Evolutionary conservation across 2,329 filamentous ascomycete genomes (phyloP).

Genomic region (Thermothelomyces thermophilus): DNA sequence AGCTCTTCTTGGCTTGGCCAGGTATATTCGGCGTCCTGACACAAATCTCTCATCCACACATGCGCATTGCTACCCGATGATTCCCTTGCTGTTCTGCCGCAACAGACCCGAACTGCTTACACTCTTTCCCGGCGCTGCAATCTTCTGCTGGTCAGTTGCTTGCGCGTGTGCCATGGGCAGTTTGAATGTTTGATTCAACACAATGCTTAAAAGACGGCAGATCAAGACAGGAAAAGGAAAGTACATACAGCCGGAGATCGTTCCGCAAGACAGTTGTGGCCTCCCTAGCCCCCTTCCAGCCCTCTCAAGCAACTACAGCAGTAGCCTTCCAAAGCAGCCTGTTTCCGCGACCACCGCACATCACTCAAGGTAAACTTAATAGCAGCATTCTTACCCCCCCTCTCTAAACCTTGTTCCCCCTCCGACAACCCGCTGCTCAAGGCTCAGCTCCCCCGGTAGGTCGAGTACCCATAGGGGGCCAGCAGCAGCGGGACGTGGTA

Average conservation of each 20-base stretch:
- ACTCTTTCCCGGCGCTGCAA: neutral
- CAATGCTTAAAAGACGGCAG: too few relatives aligned
- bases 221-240: neutral
- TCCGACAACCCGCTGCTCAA: too few relatives aligned
- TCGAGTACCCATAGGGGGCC: conserved; percentile 74
- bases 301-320: too few relatives aligned
- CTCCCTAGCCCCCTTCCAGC: neutral
- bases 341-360: neutral
- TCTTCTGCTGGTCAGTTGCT: neutral
- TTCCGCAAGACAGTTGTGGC: neutral
- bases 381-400: neutral
- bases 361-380: neutral
- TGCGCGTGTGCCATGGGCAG: too few relatives aligned
- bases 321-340: too few relatives aligned
- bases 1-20: too few relatives aligned
- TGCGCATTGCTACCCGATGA: too few relatives aligned
- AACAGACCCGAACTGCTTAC: neutral
- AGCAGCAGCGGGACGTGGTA: conserved; percentile 76
- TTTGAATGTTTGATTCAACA: too few relatives aligned
- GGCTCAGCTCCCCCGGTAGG: conserved; percentile 68
- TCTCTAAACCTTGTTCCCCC: neutral
- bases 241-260: neutral
- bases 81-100: too few relatives aligned
- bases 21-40: too few relatives aligned
- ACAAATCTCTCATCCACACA: too few relatives aligned